Base-by-base conservation (phyloP, 148 eudicot genomes). In the Rhododendron henanense region DNA sequence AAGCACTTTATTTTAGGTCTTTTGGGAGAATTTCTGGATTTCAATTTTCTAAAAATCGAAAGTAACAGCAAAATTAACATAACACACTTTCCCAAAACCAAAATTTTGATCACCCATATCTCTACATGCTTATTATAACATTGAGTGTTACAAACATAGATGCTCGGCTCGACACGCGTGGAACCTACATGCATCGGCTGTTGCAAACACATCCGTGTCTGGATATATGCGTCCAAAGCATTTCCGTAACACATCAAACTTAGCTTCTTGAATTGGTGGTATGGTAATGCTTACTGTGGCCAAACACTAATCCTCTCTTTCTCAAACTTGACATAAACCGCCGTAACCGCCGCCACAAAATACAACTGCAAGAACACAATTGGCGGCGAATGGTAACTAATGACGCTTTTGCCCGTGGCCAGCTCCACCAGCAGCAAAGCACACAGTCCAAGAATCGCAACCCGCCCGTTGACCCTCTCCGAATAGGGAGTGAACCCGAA, bases 401-500 rank as follows among this genome's bases (percentile, higher is more conserved):
- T 87, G 78, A 95, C 97, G 21, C 96, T 89, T 87, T 93, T 90
- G 37, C 99, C 98, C 15, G 95, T 96, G 5, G 93, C 98, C 89
- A 96, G 83, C 87, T 96, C 99, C 90, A 96, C 99, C 92, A 92
- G 53, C 85, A 95, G 15, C 91, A 96, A 83, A 1, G 97, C 99
- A 23, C 87, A 77, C 67, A 96, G 53, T 6, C 99, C 99, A 5
- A 96, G 85, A 16, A 85, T 85, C 10, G 99, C 99, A 3, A 95
- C 84, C 84, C 98, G 87, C 4, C 99, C 99, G 57, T 96, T 96
- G 2, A 92, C 89, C 90, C 92, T 85, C 83, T 96, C 99, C 41
- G 99, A 91, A 78, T 92, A 96, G 15, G 94, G 95, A 53, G 90
- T 94, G 79, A 96, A 96, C 90, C 99, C 99, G 89, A 96, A 96